Conservation (phyloP, 2,329 filamentous ascomycete species). For the Trichoderma lentiforme region DNA sequence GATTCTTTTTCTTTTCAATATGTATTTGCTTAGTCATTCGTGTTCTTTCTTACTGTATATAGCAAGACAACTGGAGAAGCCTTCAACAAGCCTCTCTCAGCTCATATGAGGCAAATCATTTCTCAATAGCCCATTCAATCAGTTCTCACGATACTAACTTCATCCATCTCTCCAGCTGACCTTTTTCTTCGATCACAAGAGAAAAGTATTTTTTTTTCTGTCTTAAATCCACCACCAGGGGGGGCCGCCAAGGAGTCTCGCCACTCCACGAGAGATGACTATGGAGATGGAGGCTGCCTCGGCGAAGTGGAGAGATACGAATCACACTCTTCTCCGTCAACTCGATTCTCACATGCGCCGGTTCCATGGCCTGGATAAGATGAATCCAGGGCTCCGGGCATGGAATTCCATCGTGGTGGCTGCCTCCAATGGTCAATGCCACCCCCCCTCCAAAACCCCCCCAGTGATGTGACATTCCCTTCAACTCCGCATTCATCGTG, state of each 20-base stretch:
- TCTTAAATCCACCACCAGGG: neutral
- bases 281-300: neutral
- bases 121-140: neutral
- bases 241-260: neutral
- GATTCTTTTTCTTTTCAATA: too few species aligned
- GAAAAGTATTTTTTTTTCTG: neutral
- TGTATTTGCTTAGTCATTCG: too few species aligned
- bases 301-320: neutral
- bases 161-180: neutral
- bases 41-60: too few species aligned
- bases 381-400: neutral
- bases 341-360: neutral
- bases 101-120: neutral
- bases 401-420: neutral
- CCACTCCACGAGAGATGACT: neutral
- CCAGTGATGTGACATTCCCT: neutral
- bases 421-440: neutral
- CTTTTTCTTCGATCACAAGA: neutral
- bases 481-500: neutral
- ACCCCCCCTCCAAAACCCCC: neutral
- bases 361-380: neutral
- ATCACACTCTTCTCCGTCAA: neutral
- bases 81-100: too few species aligned
- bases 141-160: neutral
- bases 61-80: too few species aligned